Conservation (phyloP, 331 rosid species). For the Arachis monticola region DNA sequence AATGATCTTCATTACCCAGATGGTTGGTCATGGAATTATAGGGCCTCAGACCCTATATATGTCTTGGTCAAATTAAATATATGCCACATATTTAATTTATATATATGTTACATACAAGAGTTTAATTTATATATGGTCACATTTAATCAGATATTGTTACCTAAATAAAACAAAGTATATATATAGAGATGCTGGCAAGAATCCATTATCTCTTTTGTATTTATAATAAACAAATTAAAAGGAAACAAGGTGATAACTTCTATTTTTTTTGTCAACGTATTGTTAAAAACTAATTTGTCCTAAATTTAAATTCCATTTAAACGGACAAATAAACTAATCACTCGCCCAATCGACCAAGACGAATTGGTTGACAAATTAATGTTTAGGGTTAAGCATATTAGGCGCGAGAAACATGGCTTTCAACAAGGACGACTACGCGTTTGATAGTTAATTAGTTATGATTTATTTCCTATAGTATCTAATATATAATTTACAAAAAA, state of each 20-base stretch:
- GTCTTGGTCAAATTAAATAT: background rate
- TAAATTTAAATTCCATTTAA: no score
- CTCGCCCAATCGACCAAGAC: no score
- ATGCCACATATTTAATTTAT: no score
- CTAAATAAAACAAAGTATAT: background rate
- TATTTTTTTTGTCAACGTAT: no score
- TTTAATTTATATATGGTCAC: background rate
- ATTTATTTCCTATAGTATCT: no score
- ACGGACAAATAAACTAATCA: no score
- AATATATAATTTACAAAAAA: no score
- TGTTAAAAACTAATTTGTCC: no score
- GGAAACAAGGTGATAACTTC: no score
- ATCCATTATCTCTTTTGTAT: background rate
- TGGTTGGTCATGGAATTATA: slow-evolving; percentile 11
- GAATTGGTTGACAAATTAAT: background rate
- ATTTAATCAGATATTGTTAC: background rate
- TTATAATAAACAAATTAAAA: background rate
- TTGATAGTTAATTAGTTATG: background rate
- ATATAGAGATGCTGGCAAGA: background rate
- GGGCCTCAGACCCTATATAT: background rate
- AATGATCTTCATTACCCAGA: slow-evolving; percentile 1
- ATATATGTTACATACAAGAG: no score
- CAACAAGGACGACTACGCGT: slow-evolving; percentile 25
- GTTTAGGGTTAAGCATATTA: slow-evolving; percentile 6
- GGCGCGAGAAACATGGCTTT: slow-evolving; percentile 44